Percentiles rank a stretch among this genome's conserved stretches.
Conservation (phyloP, 257 asterid species). For the Leptodermis oblonga region DNA sequence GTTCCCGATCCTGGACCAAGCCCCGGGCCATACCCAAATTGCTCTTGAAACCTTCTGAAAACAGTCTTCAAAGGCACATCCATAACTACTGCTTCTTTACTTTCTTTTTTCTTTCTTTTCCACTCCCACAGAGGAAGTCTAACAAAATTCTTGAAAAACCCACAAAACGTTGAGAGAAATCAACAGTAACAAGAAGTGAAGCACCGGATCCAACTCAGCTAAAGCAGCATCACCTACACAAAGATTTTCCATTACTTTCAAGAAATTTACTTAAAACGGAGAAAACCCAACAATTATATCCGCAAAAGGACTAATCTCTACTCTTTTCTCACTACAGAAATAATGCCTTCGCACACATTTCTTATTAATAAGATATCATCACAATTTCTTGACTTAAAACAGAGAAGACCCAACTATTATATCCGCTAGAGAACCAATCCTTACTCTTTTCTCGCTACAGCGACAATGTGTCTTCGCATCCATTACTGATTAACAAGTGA, state of each 20-base stretch:
- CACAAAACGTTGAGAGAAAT: background rate
- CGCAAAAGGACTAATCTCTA: background rate
- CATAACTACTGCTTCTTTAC: constrained; percentile 18
- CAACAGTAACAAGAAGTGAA: background rate
- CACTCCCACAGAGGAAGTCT: constrained; percentile 19
- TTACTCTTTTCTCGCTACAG: too few relatives aligned
- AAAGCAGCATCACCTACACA: background rate
- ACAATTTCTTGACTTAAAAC: too few relatives aligned
- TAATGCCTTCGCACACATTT: background rate
- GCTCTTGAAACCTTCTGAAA: constrained; percentile 45
- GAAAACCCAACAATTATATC: constrained; percentile 3
- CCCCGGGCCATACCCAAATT: constrained; percentile 57
- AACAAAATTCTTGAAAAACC: constrained; percentile 1
- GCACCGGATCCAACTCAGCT: background rate
- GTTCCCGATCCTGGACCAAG: constrained; percentile 59
- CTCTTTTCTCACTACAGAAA: background rate
- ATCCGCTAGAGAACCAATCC: too few relatives aligned
- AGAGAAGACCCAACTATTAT: too few relatives aligned
- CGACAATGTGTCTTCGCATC: background rate
- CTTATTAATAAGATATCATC: background rate
- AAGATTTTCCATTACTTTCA: background rate
- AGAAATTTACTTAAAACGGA: background rate
- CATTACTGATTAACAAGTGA: background rate
- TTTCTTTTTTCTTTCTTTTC: background rate
- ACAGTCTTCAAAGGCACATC: constrained; percentile 44